Evolutionary conservation across 2,329 filamentous ascomycete genomes (phyloP).

Genomic region (Sporothrix schenckii): DNA sequence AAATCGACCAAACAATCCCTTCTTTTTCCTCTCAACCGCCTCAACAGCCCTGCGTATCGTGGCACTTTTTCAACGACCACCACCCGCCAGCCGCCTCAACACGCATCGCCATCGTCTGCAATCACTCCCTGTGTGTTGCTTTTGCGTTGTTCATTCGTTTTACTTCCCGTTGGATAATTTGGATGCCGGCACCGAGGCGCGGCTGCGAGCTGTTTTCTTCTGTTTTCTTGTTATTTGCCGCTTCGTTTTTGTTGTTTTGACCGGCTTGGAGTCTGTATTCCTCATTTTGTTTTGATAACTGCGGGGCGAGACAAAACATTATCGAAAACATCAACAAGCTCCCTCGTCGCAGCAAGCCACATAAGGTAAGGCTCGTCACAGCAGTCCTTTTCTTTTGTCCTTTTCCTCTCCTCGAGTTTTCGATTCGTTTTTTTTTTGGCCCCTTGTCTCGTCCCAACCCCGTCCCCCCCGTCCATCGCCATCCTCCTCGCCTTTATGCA

Average conservation of each 20-base stretch:
- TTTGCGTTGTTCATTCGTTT: neutral
- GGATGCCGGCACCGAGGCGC: conserved; percentile 26
- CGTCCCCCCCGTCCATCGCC: neutral
- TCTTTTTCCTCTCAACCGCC: conserved; percentile 26
- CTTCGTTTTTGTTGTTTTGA: conserved; percentile 31
- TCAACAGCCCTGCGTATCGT: conserved; percentile 27
- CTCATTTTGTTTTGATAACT: conserved; percentile 30
- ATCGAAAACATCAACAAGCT: conserved; percentile 32
- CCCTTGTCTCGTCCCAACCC: conserved; percentile 1
- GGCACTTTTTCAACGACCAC: conserved; percentile 24
- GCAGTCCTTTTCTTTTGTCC: conserved; percentile 24
- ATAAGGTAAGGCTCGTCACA: conserved; percentile 31
- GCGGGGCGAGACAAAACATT: conserved; percentile 24
- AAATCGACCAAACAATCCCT: conserved; percentile 37
- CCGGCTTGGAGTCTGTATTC: conserved; percentile 18
- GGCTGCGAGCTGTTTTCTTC: conserved; percentile 14
- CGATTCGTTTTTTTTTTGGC: conserved; percentile 1
- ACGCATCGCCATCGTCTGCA: conserved; percentile 19
- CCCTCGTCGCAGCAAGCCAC: conserved; percentile 24
- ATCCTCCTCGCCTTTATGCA: conserved; percentile 23
- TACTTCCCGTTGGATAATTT: conserved; percentile 32
- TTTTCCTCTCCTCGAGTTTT: conserved; percentile 4
- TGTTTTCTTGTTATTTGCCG: conserved; percentile 6
- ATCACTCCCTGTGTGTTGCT: conserved; percentile 16
- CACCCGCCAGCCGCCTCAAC: conserved; percentile 27